These are phyloP conservation scores for Fusarium transvaalense DNA, from an alignment of 2,329 filamentous ascomycete genomes.

Conservation along the genomic window DNA sequence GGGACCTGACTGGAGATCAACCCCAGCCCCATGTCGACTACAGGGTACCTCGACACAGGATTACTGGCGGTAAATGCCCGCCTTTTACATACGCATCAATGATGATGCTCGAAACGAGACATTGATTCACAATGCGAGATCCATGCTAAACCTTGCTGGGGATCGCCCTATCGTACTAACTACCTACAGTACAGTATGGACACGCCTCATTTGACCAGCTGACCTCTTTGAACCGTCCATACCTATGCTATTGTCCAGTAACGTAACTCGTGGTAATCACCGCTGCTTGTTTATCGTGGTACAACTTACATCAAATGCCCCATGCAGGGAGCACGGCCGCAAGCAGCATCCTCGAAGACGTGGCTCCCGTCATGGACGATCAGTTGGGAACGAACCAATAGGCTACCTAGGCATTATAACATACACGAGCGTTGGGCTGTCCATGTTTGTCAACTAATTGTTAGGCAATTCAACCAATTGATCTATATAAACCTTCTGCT, in stretches of 20 bases:
- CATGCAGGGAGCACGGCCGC: constrained; percentile 23
- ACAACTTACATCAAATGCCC: constrained; percentile 38
- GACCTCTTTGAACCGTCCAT: constrained; percentile 27
- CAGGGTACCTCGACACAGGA: not conserved
- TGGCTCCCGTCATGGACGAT: constrained; percentile 19
- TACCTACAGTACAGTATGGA: constrained; percentile 7
- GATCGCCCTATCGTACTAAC: constrained; percentile 24
- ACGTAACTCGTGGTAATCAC: constrained; percentile 15
- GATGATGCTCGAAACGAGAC: constrained; percentile 21
- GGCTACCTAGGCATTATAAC: not conserved
- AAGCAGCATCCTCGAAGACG: constrained; percentile 24
- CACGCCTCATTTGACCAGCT: constrained; percentile 38
- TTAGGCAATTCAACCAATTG: constrained; percentile 2
- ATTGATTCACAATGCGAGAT: constrained; percentile 18
- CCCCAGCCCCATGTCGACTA: not conserved
- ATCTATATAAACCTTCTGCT: constrained; percentile 35
- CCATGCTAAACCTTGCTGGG: constrained; percentile 32
- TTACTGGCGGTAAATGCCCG: constrained; percentile 9
- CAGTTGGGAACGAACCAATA: constrained; percentile 26
- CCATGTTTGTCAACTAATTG: constrained; percentile 13
- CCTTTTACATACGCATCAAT: constrained; percentile 10
- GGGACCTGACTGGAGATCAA: constrained; percentile 19
- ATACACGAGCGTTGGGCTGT: not conserved
- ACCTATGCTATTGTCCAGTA: constrained; percentile 31
- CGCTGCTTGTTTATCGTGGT: constrained; percentile 29